Base-by-base conservation (phyloP, 1,284 basidiomycete species). In the Meira miltonrushii region DNA sequence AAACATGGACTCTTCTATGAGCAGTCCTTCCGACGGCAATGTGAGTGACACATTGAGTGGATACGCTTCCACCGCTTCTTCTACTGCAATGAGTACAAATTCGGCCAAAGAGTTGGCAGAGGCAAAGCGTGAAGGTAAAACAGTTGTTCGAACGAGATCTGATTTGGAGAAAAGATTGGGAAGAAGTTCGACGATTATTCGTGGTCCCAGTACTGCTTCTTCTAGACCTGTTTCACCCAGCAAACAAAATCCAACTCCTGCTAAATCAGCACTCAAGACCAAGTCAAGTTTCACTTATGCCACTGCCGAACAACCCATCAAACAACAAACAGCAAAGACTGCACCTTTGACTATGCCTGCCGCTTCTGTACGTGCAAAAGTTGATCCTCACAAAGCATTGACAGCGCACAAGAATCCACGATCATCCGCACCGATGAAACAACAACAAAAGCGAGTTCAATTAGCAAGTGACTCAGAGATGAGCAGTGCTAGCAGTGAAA, bases 231-330 rank as follows among this genome's bases (percentile, higher is more conserved):
- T 50, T n/a, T 54, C 57, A n/a, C 57, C 54, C 0, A 59, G 57
- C 41, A 56, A 56, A 37, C 28, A 54, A 23, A 21, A 23, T n/a
- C 39, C 65, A 1, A 39, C 40, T n/a, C 43, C 57, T 2, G 54
- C 25, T 23, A 67, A 66, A 49, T 17, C 51, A 7, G 48, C 58
- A 5, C 41, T 66, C 1, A 64, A 66, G 58, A 49, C 17, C 6
- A 64, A 61, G 40, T 55, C 54, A 11, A 66, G 64, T 55, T 66
- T 66, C 52, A 65, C 61, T 8, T 66, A 65, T 59, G 64, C 64
- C 11, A 66, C 62, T 12, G 25, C 38, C 12, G 37, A 54, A n/a
- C 46, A 50, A 8, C 71, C 71, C 4, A 57, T 73, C 55, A 56
- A 56, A 43, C 17, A 48, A 21, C 13, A 43, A n/a, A 50, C 3